These are phyloP conservation scores for Sanghuangporus weigelae DNA, from an alignment of 1,284 basidiomycete species.

Conservation along the genomic window DNA sequence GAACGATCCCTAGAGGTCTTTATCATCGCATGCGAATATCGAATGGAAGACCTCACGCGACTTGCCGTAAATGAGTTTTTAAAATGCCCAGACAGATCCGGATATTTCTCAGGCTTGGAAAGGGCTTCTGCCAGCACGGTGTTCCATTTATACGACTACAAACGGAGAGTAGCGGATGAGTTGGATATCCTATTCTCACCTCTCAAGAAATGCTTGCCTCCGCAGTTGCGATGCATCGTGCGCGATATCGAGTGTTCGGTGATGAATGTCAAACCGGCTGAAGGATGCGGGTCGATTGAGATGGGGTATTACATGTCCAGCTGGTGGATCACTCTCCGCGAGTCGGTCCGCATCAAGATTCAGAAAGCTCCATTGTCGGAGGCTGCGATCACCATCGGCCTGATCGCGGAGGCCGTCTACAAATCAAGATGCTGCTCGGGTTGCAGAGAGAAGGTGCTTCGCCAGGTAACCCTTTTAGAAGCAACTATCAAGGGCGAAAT, in stretches of 20 bases:
- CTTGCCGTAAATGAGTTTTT: slow-evolving; percentile 3
- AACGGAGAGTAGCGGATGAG: slow-evolving; percentile 1
- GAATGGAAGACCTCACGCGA: not conserved
- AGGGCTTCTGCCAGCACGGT: not conserved
- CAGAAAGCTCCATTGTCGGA: slow-evolving; percentile 4
- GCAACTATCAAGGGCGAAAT: not conserved
- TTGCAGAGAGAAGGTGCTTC: not conserved
- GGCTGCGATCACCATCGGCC: not conserved
- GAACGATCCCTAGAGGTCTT: not conserved
- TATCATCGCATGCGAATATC: slow-evolving; percentile 5
- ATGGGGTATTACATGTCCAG: not conserved
- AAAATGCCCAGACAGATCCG: not conserved
- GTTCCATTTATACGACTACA: slow-evolving; percentile 5
- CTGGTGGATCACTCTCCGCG: slow-evolving; percentile 6
- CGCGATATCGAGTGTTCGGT: slow-evolving; percentile 6
- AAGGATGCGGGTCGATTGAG: slow-evolving; percentile 3
- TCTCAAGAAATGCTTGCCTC: not conserved
- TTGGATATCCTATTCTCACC: slow-evolving; percentile 9
- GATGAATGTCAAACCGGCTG: not conserved
- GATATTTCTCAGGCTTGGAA: slow-evolving; percentile 2
- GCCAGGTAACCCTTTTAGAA: not conserved
- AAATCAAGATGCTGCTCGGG: not conserved
- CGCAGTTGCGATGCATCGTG: not conserved
- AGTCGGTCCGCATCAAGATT: not conserved
- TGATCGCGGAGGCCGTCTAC: not conserved